Percentiles rank a stretch among this genome's conserved stretches.
Evolutionary conservation across 2,329 filamentous ascomycete species (phyloP).

Genomic region (Trichoderma gracile): DNA sequence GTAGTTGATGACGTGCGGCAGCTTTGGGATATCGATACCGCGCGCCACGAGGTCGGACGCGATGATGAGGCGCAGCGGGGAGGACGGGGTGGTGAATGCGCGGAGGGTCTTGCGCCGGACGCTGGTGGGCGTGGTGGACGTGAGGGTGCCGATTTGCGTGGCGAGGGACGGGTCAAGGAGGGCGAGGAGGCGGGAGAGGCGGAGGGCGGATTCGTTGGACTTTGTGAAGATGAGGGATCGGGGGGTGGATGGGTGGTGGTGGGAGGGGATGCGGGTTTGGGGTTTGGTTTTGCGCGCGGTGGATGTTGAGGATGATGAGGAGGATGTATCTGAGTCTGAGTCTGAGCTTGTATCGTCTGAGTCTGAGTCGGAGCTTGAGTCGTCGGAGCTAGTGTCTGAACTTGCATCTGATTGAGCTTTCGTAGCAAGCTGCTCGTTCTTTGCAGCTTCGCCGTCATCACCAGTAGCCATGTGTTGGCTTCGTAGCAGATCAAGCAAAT

Average conservation of each 20-base stretch:
- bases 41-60: conserved; percentile 92
- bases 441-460: conserved; percentile 17
- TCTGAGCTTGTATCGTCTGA: conserved; percentile 33
- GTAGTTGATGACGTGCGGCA: conserved; percentile 91
- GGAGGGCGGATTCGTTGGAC: conserved; percentile 83
- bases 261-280: neutral
- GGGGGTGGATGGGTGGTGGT: conserved; percentile 29
- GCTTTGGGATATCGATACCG: conserved; percentile 77
- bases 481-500: conserved; percentile 74
- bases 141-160: conserved; percentile 65
- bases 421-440: neutral
- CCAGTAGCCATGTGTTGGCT: conserved; percentile 50
- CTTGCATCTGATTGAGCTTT: conserved; percentile 35
- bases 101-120: conserved; percentile 66
- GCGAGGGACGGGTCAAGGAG: conserved; percentile 63
- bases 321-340: conserved; percentile 35
- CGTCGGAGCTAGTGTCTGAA: conserved; percentile 34
- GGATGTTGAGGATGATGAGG: neutral
- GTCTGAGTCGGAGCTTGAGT: conserved; percentile 32
- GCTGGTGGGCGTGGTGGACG: conserved; percentile 74
- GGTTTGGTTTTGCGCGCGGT: neutral
- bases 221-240: conserved; percentile 82
- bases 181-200: conserved; percentile 76
- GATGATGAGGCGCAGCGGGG: conserved; percentile 72
- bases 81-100: conserved; percentile 67